Base-by-base conservation (phyloP, 306 rosid genomes). In the Cucurbita maxima region DNA sequence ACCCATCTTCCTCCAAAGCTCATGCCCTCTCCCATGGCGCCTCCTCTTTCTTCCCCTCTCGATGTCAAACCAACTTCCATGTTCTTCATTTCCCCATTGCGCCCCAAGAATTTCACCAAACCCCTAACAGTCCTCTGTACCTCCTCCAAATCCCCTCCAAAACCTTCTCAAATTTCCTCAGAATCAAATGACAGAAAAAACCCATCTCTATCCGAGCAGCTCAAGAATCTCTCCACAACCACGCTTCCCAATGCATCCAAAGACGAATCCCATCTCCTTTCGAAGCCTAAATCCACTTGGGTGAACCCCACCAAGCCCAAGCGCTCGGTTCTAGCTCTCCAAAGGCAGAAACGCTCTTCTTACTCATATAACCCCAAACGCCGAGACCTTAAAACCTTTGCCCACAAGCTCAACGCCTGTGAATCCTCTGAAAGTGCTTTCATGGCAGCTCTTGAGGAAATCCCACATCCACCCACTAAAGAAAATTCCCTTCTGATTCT, bases 221-320 rank as follows among this genome's bases (percentile, higher is more conserved):
- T 95, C 78, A 67, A 76, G 30, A 85, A 92, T 13, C 81, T 95
- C 7, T 79, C 88, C 41, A 68, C 77, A n/a, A 81, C 83, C 18
- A 89, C 91, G 13, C 83, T 89, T 72, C 77, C 98, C 7, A 34
- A 63, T 13, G 7, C 82, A 30, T 6, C 88, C 20, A 12, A 58
- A 38, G 73, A 81, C 50, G 80, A 83, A 80, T 5, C 91, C 76
- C 71, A 11, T 34, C 82, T 83, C 61, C 40, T 84, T 1, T 83
- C 92, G 18, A 91, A 91, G 76, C 96, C 96, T 6, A 88, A 95
- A 50, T 86, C 99, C 56, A 88, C 83, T 3, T 91, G 99, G 97
- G 87, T 89, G 73, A 95, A 95, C 79, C 99, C 99, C 71, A 82
- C 92, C 3, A 88, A 84, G 81, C 85, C 91, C 16, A 91, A 76